Percentiles rank a stretch among this genome's conserved stretches.
phyloP scores from a whole-genome alignment of 2,329 filamentous ascomycete species.

The Plectosphaerella sp. region DNA sequence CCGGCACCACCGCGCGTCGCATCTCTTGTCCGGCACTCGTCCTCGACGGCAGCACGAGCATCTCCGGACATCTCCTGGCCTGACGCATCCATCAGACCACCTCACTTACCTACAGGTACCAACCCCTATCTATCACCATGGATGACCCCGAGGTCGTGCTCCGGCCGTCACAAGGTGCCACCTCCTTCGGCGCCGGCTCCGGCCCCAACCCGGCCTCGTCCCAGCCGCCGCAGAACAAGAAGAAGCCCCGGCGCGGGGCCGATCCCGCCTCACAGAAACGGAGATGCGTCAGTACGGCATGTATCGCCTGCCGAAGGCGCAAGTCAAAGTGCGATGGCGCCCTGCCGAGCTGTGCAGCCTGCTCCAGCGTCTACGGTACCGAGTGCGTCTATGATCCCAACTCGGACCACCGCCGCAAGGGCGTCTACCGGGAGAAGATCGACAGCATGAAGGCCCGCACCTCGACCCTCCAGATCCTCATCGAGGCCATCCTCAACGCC shows the following conservation, averaged over 20 bases:
- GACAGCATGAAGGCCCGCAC: slow-evolving; percentile 83
- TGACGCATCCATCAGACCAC: background rate
- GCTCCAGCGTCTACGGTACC: slow-evolving; percentile 86
- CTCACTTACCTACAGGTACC: too few species aligned
- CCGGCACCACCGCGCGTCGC: background rate
- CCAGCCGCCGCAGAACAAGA: slow-evolving; percentile 26
- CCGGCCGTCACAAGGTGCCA: background rate
- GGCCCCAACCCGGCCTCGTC: slow-evolving; percentile 3
- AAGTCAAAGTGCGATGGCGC: slow-evolving; percentile 93
- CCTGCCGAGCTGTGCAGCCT: slow-evolving; percentile 89
- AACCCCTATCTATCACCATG: background rate
- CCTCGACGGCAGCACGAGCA: background rate
- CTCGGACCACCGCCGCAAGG: slow-evolving; percentile 92
- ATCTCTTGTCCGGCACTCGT: background rate
- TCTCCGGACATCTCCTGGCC: slow-evolving; percentile 2
- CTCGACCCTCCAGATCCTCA: slow-evolving; percentile 84
- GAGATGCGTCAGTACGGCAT: slow-evolving; percentile 79
- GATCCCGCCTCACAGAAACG: slow-evolving; percentile 56
- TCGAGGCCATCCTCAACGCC: slow-evolving; percentile 89
- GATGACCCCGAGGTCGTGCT: slow-evolving; percentile 1
- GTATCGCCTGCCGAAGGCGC: slow-evolving; percentile 71
- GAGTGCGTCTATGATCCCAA: slow-evolving; percentile 94
- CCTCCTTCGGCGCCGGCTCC: background rate
- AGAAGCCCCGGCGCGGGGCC: slow-evolving; percentile 45
- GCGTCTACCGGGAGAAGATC: slow-evolving; percentile 91